Evolutionary conservation across 768 basidiomycete genomes (phyloP), one percentile per base, ranked within the genome.

Genomic region (Pisolithus orientalis): DNA sequence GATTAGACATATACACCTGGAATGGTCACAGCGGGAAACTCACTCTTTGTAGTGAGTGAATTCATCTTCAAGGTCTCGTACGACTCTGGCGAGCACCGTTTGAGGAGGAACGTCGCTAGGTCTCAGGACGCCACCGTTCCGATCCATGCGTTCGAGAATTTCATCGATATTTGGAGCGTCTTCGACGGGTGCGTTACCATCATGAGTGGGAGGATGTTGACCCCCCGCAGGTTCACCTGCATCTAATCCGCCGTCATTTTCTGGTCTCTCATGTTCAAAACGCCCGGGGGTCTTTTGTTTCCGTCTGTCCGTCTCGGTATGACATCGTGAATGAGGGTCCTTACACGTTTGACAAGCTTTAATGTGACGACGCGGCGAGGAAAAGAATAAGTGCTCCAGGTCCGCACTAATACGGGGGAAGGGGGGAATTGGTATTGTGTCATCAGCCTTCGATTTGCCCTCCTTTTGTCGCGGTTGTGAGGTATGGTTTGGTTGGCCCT

Each of bases 21-120:
- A 47, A 34, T 24, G 10, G 21, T 6, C 21, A 11, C 34, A 14
- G 13, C 13, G 25, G 13, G 9, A 39, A 40, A 72, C 83, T 28
- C 58, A 97, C 96, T 87, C 84, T 70, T 92, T 96, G 67, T 94
- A 95, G 70, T 93, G 91, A 34, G 81, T 82, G 62, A 97, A 98
- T 64, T 99, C 95, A 55, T 93, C 93, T 65, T 98, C 95, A 7
- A 99, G 74, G 68, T 95, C 92, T 54, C 86, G 67, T 29, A 97
- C 72, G 10, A 96, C 91, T 4, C 88, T 75, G 28, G 83, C 78
- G 4, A 96, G 78, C 11, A 95, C 82, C 1, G 93, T 94, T 68
- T 97, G 94, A 24, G 92, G 88, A 2, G 92, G 94, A 6, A 90
- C 29, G 27, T 59, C 46, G 74, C 75, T 39, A 28, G 57, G 44